Base-by-base conservation (phyloP, 495 filamentous ascomycete species). In the Podospora didyma region DNA sequence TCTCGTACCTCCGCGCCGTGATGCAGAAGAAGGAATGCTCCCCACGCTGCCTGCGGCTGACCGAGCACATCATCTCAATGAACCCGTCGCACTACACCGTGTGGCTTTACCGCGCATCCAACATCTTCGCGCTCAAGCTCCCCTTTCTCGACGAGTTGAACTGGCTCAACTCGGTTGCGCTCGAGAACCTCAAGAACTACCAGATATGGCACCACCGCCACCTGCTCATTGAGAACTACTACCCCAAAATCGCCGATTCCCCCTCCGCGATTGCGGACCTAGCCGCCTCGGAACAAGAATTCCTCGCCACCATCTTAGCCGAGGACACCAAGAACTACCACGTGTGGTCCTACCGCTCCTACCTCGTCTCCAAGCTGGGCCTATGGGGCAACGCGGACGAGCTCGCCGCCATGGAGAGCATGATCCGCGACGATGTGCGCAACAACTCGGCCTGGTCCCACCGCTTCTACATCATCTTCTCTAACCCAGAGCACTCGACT, bases 381-480 rank as follows among this genome's bases (percentile, higher is more conserved):
- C 71, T 93, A 19, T 98, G 71, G 62, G 62, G 42, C 34, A 59
- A 57, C 49, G 56, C 56, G 2, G 73, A 58, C 10, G 94, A 98
- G 74, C 73, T 92, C 24, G 71, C 79, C 53, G 84, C 85, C 61
- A 75, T 89, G 49, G 86, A 96, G 62, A 59, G 56, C 2, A 78
- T 97, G 61, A 75, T 97, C 19, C 70, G 79, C 50, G 72, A 79
- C 10, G 94, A 98, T 71, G 85, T 97, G 49, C 80, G 90, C 61
- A 98, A 98, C 72, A 98, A 98, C 69, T 91, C 87, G 24, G 94
- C 92, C 31, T 98, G 94, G 94, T 95, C 92, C 61, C 95, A 98
- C 75, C 85, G 94, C 12, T 97, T 90, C 75, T 96, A 90, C 71
- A 61, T 97, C 7, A 83, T 94, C 2, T 96, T 97, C 67, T 88